phyloP scores from a whole-genome alignment of 805 yeast species.

The Candida nanaspora region DNA sequence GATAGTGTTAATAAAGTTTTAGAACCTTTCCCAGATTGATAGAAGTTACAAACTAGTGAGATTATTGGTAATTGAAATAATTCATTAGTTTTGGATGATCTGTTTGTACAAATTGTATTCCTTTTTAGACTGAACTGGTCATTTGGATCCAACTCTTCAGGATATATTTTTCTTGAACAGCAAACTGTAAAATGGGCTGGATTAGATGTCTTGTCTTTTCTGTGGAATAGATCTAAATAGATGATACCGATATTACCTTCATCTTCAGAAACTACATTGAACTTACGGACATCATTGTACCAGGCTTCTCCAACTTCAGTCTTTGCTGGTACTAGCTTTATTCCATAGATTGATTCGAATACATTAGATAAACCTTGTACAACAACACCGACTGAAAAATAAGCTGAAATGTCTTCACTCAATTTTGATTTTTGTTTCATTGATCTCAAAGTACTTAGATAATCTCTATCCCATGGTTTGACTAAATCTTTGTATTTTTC shows the following conservation, averaged over 20 bases:
- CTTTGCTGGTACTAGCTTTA: slow-evolving; percentile 61
- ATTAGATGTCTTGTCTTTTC: slow-evolving; percentile 66
- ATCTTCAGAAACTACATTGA: slow-evolving; percentile 62
- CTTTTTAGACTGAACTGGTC: slow-evolving; percentile 27
- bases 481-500: slow-evolving; percentile 39
- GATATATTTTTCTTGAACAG: slow-evolving; percentile 77
- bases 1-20: slow-evolving; percentile 58
- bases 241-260: slow-evolving; percentile 69
- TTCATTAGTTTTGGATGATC: slow-evolving; percentile 35
- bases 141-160: slow-evolving; percentile 38
- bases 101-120: slow-evolving; percentile 23
- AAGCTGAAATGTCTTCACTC: slow-evolving; percentile 49
- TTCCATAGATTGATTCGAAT: slow-evolving; percentile 68
- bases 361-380: slow-evolving; percentile 74
- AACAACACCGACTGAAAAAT: slow-evolving; percentile 80
- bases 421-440: slow-evolving; percentile 29
- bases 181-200: slow-evolving; percentile 97
- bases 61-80: slow-evolving; percentile 82
- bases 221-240: slow-evolving; percentile 80
- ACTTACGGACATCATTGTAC: slow-evolving; percentile 77
- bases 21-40: neutral
- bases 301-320: slow-evolving; percentile 74
- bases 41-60: slow-evolving; percentile 80
- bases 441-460: slow-evolving; percentile 24
- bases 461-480: slow-evolving; percentile 93